Evolutionary conservation across 805 yeast species (phyloP), one percentile per base, ranked within the genome.

Genomic region (Lachancea waltii): DNA sequence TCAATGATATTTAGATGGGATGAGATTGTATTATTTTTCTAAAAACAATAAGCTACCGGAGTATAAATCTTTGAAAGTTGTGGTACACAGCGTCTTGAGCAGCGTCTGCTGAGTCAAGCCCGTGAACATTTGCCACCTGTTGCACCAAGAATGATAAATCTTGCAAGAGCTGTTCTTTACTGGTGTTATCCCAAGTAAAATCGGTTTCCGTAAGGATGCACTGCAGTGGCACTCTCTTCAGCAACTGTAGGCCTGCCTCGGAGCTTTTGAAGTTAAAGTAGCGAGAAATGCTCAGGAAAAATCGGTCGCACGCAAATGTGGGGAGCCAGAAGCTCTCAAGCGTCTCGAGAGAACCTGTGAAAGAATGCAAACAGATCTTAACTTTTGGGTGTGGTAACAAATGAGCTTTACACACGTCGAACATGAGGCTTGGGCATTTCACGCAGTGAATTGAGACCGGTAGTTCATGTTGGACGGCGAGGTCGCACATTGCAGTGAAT

Each of bases 381-480:
- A 49, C 41, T 9, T 29, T 30, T 7, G 20, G 18, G 16, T 39
- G 30, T 7, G 40, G 3, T 71, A 58, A 8, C 58, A 54, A 2
- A 48, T 46, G 23, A 40, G 40, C 27, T 27, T 50, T 18, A 37
- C 50, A 47, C 7, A 40, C 26, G 1, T 78, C 81, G 36, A 65
- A 75, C 10, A 82, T 54, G 5, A 64, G 52, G 0, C 87, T 85
- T 43, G 83, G 89, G 8, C 83, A 76, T 49, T 81, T 83, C 4
- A 90, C 97, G 49, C 89, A 83, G 54, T 90, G 98, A 0, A 92
- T 44, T 3, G 95, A 85, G 0, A 85, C 73, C 0, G 85, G 75
- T 19, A 73, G 56, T 0, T 53, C 38, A 13, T 62, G 48, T 18
- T 63, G 51, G 7, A 62, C 53, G 0, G 96, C 95, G 9, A 84